phyloP scores from a whole-genome alignment of 257 asterid genomes.

The Forsythia viridissima region DNA sequence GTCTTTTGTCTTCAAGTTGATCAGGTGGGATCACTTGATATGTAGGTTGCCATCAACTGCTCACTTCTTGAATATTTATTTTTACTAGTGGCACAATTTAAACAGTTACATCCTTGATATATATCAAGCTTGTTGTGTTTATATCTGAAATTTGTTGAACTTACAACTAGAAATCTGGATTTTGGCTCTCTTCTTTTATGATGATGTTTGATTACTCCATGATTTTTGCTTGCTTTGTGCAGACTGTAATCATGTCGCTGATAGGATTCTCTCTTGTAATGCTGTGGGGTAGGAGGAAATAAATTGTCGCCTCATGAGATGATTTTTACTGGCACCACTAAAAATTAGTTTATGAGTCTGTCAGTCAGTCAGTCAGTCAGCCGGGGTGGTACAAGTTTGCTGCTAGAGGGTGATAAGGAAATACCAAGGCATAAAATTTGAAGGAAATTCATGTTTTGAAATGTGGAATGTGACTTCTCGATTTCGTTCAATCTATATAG shows the following conservation, averaged over 20 bases:
- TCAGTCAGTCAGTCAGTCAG: background rate
- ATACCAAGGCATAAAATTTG: no score
- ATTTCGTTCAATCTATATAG: no score
- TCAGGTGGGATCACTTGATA: background rate
- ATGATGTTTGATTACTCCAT: background rate
- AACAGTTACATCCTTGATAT: background rate
- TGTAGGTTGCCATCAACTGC: background rate
- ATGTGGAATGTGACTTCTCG: no score
- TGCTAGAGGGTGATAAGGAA: background rate
- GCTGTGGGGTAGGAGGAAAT: constrained; percentile 69
- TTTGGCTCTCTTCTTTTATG: no score
- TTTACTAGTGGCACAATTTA: background rate
- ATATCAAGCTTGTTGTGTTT: background rate
- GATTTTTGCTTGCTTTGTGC: constrained; percentile 29
- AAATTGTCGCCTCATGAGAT: constrained; percentile 28
- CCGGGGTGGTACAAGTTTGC: background rate
- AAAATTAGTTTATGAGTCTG: background rate
- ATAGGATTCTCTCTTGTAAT: constrained; percentile 96
- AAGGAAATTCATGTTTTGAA: no score
- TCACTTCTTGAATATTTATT: background rate
- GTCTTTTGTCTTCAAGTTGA: background rate
- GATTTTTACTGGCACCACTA: background rate
- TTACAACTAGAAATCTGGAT: no score
- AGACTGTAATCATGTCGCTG: constrained; percentile 88
- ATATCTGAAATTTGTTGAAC: background rate